These are phyloP conservation scores for Candida corydali DNA, from an alignment of 805 yeast genomes.

Conservation along the genomic window DNA sequence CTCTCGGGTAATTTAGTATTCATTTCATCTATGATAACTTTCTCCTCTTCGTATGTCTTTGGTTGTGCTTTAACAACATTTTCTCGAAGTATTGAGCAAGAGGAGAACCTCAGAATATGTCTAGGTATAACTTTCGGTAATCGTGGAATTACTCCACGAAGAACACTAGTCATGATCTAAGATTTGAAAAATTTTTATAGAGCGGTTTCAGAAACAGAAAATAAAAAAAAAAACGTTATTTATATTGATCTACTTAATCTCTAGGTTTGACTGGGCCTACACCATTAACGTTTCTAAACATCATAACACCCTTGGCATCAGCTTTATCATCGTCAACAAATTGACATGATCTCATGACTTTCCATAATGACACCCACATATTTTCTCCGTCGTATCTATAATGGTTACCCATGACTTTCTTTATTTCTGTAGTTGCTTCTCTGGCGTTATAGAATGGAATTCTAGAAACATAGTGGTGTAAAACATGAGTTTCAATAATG, in stretches of 20 bases:
- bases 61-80: constrained; percentile 18
- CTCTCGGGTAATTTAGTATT: constrained; percentile 42
- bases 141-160: constrained; percentile 10
- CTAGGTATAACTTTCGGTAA: constrained; percentile 10
- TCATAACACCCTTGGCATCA: constrained; percentile 47
- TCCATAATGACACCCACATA: constrained; percentile 59
- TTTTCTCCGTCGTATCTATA: constrained; percentile 48
- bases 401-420: constrained; percentile 50
- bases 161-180: constrained; percentile 9
- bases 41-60: constrained; percentile 66
- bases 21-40: constrained; percentile 60
- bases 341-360: constrained; percentile 59
- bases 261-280: constrained; percentile 39
- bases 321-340: constrained; percentile 62
- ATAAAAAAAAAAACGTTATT: neutral
- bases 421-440: constrained; percentile 49
- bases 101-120: constrained; percentile 8
- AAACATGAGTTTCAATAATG: constrained; percentile 55
- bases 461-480: constrained; percentile 53
- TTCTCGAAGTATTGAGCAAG: constrained; percentile 1
- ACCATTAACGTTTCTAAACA: constrained; percentile 62
- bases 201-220: neutral
- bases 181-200: constrained; percentile 7
- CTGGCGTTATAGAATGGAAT: constrained; percentile 55
- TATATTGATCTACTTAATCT: constrained; percentile 11